These are phyloP conservation scores for Auxenochlorella pyrenoidosa DNA, from an alignment of 139 green algal genomes.

Conservation along the genomic window DNA sequence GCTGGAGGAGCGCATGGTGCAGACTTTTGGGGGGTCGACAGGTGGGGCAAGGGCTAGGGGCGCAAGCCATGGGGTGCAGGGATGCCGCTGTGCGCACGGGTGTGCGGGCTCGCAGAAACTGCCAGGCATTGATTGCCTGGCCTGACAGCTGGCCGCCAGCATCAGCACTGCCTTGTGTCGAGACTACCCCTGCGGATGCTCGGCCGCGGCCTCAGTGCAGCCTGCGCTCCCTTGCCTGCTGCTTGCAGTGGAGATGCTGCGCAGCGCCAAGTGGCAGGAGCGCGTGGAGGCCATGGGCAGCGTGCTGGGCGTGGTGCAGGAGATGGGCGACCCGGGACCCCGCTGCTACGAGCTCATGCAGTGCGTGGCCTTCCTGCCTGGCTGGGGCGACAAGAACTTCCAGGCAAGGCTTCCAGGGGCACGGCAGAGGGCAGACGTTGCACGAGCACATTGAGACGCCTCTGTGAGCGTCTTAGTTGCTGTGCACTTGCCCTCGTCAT, in stretches of 20 bases:
- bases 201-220: too few species aligned
- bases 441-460: too few species aligned
- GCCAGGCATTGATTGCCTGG: too few species aligned
- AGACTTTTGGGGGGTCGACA: constrained; percentile 19
- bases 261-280: constrained; percentile 86
- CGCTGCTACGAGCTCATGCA: constrained; percentile 66
- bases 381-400: constrained; percentile 97
- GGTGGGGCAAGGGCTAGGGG: background rate
- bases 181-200: background rate
- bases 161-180: too few species aligned
- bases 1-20: constrained; percentile 25
- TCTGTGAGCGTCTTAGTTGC: too few species aligned
- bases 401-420: constrained; percentile 81
- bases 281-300: constrained; percentile 83
- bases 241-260: constrained; percentile 30
- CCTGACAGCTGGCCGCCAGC: background rate
- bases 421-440: background rate
- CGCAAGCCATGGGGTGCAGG: background rate
- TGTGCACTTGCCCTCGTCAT: too few species aligned
- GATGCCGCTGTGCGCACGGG: background rate
- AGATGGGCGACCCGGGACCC: constrained; percentile 41
- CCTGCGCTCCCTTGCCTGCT: background rate
- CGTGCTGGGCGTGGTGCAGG: constrained; percentile 52
- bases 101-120: background rate
- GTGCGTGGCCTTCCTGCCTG: constrained; percentile 74